These are phyloP conservation scores for Viola pubescens DNA, from an alignment of 441 rosid species.

Conservation along the genomic window DNA sequence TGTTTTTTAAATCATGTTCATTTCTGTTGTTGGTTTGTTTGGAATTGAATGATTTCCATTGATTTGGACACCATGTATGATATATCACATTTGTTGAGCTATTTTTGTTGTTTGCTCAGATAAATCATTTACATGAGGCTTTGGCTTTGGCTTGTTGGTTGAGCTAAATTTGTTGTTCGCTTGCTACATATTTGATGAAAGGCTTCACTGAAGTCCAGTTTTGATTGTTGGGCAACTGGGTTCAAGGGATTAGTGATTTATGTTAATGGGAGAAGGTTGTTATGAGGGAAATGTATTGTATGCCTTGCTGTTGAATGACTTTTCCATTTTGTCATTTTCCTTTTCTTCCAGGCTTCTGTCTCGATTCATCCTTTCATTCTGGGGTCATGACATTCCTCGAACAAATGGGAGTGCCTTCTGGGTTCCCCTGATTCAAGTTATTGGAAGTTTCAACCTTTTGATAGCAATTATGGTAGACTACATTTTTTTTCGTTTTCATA, in stretches of 20 bases:
- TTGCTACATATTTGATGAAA: conserved; percentile 19
- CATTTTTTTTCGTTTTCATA: conserved; percentile 6
- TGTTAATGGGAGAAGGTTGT: no score
- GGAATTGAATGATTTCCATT: neutral
- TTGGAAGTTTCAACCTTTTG: conserved; percentile 65
- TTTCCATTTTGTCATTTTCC: neutral
- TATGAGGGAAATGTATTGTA: no score
- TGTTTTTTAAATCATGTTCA: neutral
- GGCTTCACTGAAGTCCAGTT: conserved; percentile 8
- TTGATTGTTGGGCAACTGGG: no score
- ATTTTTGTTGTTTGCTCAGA: neutral
- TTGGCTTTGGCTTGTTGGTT: neutral
- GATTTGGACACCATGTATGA: neutral
- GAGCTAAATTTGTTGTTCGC: neutral
- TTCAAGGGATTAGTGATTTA: conserved; percentile 5
- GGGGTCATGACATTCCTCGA: conserved; percentile 60
- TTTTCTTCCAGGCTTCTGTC: conserved; percentile 53
- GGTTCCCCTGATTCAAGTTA: conserved; percentile 77
- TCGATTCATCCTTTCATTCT: conserved; percentile 45
- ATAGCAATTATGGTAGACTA: conserved; percentile 51
- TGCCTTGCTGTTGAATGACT: neutral
- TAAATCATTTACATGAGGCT: no score
- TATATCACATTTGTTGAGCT: no score
- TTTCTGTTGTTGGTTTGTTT: neutral
- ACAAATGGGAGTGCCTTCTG: conserved; percentile 76